A percentile compares a stretch with the other conserved stretches of the same genome.
Conservation (phyloP, 139 green algal species). For the Nannochloris sp. region DNA sequence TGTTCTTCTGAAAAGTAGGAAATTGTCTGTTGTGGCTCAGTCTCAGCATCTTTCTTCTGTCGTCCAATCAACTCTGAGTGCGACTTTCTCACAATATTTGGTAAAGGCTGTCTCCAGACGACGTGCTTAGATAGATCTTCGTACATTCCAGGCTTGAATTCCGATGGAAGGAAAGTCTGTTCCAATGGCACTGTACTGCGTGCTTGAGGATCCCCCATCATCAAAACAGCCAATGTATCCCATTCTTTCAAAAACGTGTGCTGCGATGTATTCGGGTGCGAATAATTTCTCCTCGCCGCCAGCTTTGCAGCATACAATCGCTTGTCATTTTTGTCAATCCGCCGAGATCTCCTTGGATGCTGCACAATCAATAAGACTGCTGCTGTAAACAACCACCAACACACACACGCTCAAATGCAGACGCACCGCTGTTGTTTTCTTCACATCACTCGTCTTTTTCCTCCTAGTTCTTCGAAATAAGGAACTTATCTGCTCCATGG, state of each 20-base stretch:
- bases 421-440: background rate
- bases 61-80: background rate
- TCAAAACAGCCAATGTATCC: background rate
- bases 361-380: background rate
- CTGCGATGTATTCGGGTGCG: background rate
- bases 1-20: background rate
- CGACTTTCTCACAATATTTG: background rate
- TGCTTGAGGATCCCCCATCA: background rate
- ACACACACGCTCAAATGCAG: background rate
- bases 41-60: background rate
- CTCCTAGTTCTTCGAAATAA: background rate
- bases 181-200: background rate
- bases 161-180: background rate
- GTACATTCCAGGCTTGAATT: background rate
- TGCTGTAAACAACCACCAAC: no score
- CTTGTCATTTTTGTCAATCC: background rate
- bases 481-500: background rate
- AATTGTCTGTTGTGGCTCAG: background rate
- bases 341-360: background rate
- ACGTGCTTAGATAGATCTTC: background rate
- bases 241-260: background rate
- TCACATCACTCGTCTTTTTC: background rate
- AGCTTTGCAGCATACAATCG: slow-evolving; percentile 3
- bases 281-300: background rate
- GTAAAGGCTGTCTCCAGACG: background rate